Evolutionary conservation across 1,284 basidiomycete genomes (phyloP).

Genomic region (Xanthoconium separans): DNA sequence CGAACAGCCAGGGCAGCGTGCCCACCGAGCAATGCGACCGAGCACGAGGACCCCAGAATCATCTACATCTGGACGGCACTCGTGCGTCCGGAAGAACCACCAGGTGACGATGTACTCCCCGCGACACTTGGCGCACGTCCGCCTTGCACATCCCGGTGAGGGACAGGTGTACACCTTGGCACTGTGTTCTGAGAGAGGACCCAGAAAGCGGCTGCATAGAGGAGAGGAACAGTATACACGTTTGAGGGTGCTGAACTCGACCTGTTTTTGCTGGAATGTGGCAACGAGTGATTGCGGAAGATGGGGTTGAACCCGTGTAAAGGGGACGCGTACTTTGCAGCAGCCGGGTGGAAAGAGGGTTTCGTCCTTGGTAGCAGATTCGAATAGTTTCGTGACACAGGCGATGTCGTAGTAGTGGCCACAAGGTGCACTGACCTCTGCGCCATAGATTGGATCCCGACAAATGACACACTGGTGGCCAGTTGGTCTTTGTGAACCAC

Average conservation of each 20-base stretch:
- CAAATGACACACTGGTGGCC: slow-evolving; percentile 40
- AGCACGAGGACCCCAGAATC: slow-evolving; percentile 33
- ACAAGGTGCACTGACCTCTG: slow-evolving; percentile 37
- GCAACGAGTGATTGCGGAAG: slow-evolving; percentile 25
- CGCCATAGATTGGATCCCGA: slow-evolving; percentile 32
- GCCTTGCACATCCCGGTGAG: slow-evolving; percentile 29
- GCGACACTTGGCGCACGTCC: slow-evolving; percentile 39
- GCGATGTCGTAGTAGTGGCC: slow-evolving; percentile 40
- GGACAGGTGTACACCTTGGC: slow-evolving; percentile 15
- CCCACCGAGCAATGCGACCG: slow-evolving; percentile 38
- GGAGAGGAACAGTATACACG: slow-evolving; percentile 44
- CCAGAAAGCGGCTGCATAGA: slow-evolving; percentile 42
- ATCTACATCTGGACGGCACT: slow-evolving; percentile 30
- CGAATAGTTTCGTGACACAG: slow-evolving; percentile 41
- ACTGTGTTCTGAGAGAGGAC: slow-evolving; percentile 26
- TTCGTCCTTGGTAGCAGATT: slow-evolving; percentile 39
- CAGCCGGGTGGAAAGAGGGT: slow-evolving; percentile 46
- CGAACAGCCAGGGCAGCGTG: slow-evolving; percentile 43
- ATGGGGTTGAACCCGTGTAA: slow-evolving; percentile 27
- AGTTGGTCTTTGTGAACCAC: slow-evolving; percentile 21
- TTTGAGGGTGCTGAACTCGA: slow-evolving; percentile 38
- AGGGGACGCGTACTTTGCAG: slow-evolving; percentile 37
- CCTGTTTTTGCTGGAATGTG: slow-evolving; percentile 31
- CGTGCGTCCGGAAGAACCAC: slow-evolving; percentile 11
- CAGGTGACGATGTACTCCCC: slow-evolving; percentile 13